Conservation (phyloP, 2,329 filamentous ascomycete species). For the Beauveria sp. region DNA sequence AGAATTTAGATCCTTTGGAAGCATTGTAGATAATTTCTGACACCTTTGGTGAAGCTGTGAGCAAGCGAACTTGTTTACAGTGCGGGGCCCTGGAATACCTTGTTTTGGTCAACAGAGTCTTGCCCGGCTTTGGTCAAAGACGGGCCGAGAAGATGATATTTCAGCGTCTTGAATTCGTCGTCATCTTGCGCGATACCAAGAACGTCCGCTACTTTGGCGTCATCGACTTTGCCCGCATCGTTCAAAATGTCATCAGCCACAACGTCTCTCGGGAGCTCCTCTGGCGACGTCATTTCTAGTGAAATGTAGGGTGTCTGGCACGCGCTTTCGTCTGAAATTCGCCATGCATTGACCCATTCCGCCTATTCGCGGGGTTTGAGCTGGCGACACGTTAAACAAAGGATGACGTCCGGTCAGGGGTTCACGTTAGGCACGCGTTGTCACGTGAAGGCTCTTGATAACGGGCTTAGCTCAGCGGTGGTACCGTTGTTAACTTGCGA, state of each 20-base stretch:
- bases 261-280: background rate
- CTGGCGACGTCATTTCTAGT: constrained; percentile 1
- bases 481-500: background rate
- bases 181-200: constrained; percentile 15
- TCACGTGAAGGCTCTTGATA: background rate
- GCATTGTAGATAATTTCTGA: constrained; percentile 96
- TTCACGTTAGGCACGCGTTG: constrained; percentile 8
- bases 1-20: constrained; percentile 93
- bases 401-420: background rate
- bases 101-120: constrained; percentile 84
- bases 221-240: constrained; percentile 3
- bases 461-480: background rate
- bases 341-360: constrained; percentile 1
- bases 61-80: background rate
- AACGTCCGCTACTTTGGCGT: constrained; percentile 7
- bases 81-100: constrained; percentile 38
- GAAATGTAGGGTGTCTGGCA: background rate
- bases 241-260: background rate
- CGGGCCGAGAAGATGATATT: constrained; percentile 83
- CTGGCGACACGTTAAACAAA: background rate
- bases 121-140: constrained; percentile 92
- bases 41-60: constrained; percentile 43
- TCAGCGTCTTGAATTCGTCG: constrained; percentile 54
- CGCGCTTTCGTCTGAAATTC: background rate
- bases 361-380: background rate